These are phyloP conservation scores for Immersiporthe knoxdaviesiana DNA, from an alignment of 2,329 filamentous ascomycete genomes.

Conservation along the genomic window DNA sequence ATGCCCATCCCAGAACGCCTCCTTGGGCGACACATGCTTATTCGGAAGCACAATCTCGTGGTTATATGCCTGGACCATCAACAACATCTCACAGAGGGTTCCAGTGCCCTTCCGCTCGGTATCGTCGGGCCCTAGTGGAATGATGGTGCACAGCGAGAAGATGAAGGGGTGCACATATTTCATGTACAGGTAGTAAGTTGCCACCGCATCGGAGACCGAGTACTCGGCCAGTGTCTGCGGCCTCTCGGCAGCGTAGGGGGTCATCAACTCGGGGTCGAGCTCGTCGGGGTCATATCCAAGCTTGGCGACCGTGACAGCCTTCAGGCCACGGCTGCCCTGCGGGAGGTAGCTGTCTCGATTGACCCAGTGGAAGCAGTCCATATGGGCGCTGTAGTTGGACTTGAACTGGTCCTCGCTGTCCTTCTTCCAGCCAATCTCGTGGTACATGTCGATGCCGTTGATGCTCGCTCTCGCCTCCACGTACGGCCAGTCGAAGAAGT, in stretches of 20 bases:
- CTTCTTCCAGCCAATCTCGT: constrained; percentile 95
- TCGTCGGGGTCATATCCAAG: constrained; percentile 98
- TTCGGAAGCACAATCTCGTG: constrained; percentile 92
- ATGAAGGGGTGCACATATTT: constrained; percentile 99
- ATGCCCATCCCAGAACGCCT: constrained; percentile 96
- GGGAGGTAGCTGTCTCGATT: constrained; percentile 98
- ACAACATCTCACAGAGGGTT: constrained; percentile 97
- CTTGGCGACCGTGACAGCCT: constrained; percentile 97
- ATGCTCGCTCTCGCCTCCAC: constrained; percentile 92
- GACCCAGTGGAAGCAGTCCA: constrained; percentile 99
- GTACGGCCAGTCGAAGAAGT: constrained; percentile 99
- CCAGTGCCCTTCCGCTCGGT: constrained; percentile 93
- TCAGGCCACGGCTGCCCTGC: constrained; percentile 94
- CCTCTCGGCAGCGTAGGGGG: constrained; percentile 83
- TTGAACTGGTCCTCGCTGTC: constrained; percentile 96
- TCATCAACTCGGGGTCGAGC: constrained; percentile 96
- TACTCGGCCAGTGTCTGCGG: constrained; percentile 96
- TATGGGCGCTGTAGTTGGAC: constrained; percentile 93
- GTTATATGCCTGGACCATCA: constrained; percentile 98
- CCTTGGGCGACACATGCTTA: constrained; percentile 88
- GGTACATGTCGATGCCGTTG: constrained; percentile 98
- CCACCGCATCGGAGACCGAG: constrained; percentile 97
- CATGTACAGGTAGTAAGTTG: constrained; percentile 99
- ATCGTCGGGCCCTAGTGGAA: constrained; percentile 91
- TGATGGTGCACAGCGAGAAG: constrained; percentile 96